Evolutionary conservation across 2,329 filamentous ascomycete species (phyloP).

Genomic region (Exophiala alcalophila): DNA sequence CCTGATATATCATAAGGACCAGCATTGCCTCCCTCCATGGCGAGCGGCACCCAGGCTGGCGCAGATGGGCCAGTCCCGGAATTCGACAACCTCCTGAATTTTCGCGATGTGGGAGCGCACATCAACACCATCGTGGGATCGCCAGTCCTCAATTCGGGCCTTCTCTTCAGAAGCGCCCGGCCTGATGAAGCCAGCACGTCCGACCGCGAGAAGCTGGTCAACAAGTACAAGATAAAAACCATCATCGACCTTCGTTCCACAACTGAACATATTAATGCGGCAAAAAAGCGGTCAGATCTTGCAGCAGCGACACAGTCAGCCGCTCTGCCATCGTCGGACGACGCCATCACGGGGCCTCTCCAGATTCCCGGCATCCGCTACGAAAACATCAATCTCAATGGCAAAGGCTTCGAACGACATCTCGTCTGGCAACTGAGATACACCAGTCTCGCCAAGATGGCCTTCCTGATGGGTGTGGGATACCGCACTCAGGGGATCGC

Average conservation of each 20-base stretch:
- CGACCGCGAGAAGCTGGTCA: constrained; percentile 60
- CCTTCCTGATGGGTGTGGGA: constrained; percentile 62
- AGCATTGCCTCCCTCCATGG: neutral
- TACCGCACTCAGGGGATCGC: constrained; percentile 67
- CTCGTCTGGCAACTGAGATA: constrained; percentile 66
- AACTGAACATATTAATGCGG: constrained; percentile 71
- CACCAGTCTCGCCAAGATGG: constrained; percentile 57
- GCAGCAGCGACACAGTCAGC: constrained; percentile 38
- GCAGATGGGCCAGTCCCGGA: neutral
- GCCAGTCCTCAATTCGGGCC: constrained; percentile 56
- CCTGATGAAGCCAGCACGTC: constrained; percentile 66
- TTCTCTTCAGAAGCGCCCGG: constrained; percentile 67
- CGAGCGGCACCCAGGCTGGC: neutral
- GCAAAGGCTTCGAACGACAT: constrained; percentile 64
- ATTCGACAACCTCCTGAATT: constrained; percentile 66
- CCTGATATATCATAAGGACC: too few species aligned
- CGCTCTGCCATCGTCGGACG: constrained; percentile 47
- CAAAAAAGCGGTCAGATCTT: constrained; percentile 57
- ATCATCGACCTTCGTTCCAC: constrained; percentile 78
- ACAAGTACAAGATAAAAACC: constrained; percentile 63
- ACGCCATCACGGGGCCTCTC: constrained; percentile 53
- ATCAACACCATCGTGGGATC: constrained; percentile 44
- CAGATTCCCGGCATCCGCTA: constrained; percentile 65
- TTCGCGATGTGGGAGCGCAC: constrained; percentile 66
- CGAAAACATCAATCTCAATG: constrained; percentile 69